Evolutionary conservation across 371 early-diverging fungal species (phyloP).

Genomic region (Lichtheimia corymbifera): DNA sequence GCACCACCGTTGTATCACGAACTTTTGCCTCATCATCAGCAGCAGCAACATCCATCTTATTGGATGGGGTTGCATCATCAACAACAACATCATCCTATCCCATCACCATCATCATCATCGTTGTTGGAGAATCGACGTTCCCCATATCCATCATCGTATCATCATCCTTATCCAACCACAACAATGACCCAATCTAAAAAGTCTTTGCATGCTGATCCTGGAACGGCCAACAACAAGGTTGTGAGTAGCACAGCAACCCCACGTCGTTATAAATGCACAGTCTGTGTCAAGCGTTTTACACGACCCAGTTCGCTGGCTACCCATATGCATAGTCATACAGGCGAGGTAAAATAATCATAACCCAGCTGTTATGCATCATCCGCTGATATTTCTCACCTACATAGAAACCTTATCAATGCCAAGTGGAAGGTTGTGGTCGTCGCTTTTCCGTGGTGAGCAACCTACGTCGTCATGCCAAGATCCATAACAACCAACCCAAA

Average conservation of each 20-base stretch:
- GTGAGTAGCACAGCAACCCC: constrained; percentile 15
- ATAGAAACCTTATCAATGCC: constrained; percentile 36
- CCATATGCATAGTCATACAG: constrained; percentile 67
- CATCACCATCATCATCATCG: neutral
- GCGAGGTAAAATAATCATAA: constrained; percentile 37
- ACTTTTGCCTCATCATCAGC: neutral
- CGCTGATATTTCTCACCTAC: neutral
- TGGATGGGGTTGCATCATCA: neutral
- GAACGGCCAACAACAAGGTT: constrained; percentile 4
- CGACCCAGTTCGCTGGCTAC: constrained; percentile 63
- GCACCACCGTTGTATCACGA: neutral
- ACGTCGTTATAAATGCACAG: constrained; percentile 40
- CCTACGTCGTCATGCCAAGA: constrained; percentile 35
- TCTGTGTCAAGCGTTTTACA: constrained; percentile 59
- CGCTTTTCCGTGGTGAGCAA: constrained; percentile 36
- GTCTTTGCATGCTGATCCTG: neutral
- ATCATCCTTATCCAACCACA: neutral
- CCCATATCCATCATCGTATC: neutral
- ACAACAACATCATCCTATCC: constrained; percentile 3
- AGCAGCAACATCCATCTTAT: neutral
- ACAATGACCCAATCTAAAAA: neutral
- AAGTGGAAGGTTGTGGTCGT: constrained; percentile 32
- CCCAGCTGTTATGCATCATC: neutral
- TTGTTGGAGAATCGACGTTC: neutral
- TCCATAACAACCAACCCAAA: constrained; percentile 13